Percentiles rank a stretch among this genome's conserved stretches.
Evolutionary conservation across 305 asterid genomes (phyloP).

Genomic region (Solanum hybrid): DNA sequence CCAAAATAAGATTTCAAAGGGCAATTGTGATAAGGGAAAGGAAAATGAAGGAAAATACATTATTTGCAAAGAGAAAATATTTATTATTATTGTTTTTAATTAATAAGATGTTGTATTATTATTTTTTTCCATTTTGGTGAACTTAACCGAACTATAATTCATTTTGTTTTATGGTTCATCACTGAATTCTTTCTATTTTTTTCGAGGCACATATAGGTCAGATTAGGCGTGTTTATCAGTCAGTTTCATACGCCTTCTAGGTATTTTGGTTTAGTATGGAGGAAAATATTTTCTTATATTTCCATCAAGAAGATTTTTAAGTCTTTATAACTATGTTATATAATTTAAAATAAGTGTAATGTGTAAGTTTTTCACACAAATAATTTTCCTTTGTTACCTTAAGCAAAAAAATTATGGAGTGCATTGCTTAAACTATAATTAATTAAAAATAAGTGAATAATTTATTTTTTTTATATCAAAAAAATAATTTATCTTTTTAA

Average conservation of each 20-base stretch:
- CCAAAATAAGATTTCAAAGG: background rate
- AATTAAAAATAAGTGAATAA: background rate
- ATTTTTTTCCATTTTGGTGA: background rate
- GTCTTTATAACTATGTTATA: background rate
- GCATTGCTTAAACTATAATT: background rate
- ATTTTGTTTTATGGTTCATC: background rate
- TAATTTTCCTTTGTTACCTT: background rate
- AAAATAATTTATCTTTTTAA: background rate
- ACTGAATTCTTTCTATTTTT: background rate
- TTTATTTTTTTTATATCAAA: background rate
- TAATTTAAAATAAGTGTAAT: background rate
- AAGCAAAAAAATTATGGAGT: background rate
- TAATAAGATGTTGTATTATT: background rate
- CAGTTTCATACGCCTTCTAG: background rate
- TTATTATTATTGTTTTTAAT: background rate
- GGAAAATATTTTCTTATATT: background rate
- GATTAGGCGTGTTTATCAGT: background rate
- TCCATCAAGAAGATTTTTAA: background rate
- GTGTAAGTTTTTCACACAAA: background rate
- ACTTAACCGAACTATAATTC: background rate
- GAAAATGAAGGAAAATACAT: background rate
- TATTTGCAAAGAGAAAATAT: background rate
- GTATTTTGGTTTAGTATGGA: background rate
- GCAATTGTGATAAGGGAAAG: background rate
- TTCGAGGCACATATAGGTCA: background rate